A percentile compares a stretch with the other conserved stretches of the same genome.
phyloP scores from a whole-genome alignment of 805 yeast genomes.

The Vanderwaltozyma verrucispora region DNA sequence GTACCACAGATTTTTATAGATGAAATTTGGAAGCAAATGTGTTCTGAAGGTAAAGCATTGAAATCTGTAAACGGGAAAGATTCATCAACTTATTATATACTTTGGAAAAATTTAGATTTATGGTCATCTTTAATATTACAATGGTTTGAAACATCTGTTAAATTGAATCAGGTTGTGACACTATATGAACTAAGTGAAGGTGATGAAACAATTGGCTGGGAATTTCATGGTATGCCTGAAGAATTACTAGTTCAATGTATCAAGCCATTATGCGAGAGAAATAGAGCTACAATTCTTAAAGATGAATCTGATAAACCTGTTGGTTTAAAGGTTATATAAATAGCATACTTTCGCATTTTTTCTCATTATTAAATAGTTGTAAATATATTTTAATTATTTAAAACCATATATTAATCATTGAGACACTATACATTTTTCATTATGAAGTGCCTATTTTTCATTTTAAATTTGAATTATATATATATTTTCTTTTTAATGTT shows the following conservation, averaged over 20 bases:
- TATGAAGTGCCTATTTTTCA: too few relatives aligned
- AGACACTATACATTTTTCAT: too few relatives aligned
- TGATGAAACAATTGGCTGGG: slow-evolving; percentile 45
- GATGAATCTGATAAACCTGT: slow-evolving; percentile 56
- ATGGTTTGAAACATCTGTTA: slow-evolving; percentile 74
- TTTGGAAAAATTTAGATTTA: slow-evolving; percentile 60
- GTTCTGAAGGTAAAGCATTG: slow-evolving; percentile 45
- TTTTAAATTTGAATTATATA: too few relatives aligned
- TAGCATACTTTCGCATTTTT: too few relatives aligned
- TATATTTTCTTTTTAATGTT: too few relatives aligned
- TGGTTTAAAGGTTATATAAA: slow-evolving; percentile 63
- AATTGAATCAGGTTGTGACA: slow-evolving; percentile 65
- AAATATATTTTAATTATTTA: too few relatives aligned
- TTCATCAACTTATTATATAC: slow-evolving; percentile 33
- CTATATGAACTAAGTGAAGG: slow-evolving; percentile 68
- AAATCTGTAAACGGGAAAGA: slow-evolving; percentile 30
- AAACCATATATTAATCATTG: too few relatives aligned
- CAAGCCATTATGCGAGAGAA: slow-evolving; percentile 49
- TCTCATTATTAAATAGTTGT: too few relatives aligned
- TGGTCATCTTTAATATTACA: slow-evolving; percentile 57
- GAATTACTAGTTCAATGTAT: slow-evolving; percentile 44
- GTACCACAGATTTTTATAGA: slow-evolving; percentile 45
- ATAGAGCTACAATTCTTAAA: slow-evolving; percentile 63
- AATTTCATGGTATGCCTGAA: slow-evolving; percentile 54
- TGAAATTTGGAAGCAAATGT: slow-evolving; percentile 49